Evolutionary conservation across 139 green algal genomes (phyloP).

Genomic region (Astrephomene gubernaculifera): DNA sequence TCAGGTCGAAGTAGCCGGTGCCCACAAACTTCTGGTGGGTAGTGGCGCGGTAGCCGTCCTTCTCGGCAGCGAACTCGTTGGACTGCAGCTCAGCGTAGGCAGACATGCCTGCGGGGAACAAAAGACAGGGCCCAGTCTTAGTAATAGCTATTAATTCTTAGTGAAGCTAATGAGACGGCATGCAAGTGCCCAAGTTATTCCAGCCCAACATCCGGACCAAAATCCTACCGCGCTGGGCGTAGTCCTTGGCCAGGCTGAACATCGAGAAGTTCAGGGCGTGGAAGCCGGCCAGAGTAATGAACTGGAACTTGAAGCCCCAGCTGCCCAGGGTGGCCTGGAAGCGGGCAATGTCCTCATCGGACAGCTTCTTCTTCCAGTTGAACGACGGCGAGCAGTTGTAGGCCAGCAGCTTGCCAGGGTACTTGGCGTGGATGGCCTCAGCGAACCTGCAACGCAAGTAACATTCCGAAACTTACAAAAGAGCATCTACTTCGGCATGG

Average conservation of each 20-base stretch:
- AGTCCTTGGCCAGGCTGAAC: conserved; percentile 82
- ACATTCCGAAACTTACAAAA: too few relatives aligned
- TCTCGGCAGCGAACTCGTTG: conserved; percentile 79
- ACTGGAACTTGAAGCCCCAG: conserved; percentile 78
- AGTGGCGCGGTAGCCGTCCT: conserved; percentile 60
- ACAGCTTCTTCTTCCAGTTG: conserved; percentile 92
- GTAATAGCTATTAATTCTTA: background rate
- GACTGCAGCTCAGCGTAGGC: conserved; percentile 87
- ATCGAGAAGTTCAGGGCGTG: conserved; percentile 87
- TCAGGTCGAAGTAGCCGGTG: conserved; percentile 85
- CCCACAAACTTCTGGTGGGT: conserved; percentile 73
- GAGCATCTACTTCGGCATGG: too few relatives aligned
- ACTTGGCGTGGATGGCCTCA: conserved; percentile 84
- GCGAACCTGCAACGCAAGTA: conserved; percentile 55
- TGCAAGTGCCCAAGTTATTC: too few relatives aligned
- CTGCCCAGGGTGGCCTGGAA: conserved; percentile 67
- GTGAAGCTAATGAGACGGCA: too few relatives aligned
- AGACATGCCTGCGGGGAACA: conserved; percentile 70
- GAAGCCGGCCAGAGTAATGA: conserved; percentile 91
- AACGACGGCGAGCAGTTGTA: conserved; percentile 96
- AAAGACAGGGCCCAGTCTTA: too few relatives aligned
- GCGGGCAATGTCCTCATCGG: conserved; percentile 76
- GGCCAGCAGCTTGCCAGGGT: conserved; percentile 88
- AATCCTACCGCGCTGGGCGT: conserved; percentile 61
- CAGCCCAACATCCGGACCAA: background rate